Percentiles rank a stretch among this genome's conserved stretches.
Evolutionary conservation across 2,329 filamentous ascomycete genomes (phyloP).

Genomic region (Monilinia vaccinii-corymbosi): DNA sequence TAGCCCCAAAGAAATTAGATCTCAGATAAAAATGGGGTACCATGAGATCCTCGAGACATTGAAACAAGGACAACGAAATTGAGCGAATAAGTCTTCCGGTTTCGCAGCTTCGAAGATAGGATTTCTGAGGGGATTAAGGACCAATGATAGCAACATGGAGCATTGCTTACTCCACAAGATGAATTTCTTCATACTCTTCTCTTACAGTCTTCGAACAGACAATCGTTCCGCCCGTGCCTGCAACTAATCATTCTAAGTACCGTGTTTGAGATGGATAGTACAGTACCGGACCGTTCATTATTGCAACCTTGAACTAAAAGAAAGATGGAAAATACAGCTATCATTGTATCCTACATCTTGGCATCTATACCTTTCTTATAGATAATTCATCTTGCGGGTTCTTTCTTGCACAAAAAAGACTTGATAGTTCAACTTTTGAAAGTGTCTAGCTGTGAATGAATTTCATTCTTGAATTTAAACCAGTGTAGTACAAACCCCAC

Average conservation of each 20-base stretch:
- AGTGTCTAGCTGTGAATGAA: neutral
- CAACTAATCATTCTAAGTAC: neutral
- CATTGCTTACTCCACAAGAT: neutral
- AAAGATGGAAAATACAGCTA: neutral
- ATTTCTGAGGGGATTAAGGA: neutral
- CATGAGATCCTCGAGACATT: slow-evolving; percentile 1
- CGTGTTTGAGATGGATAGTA: slow-evolving; percentile 5
- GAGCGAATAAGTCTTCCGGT: neutral
- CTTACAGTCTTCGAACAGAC: neutral
- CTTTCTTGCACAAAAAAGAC: neutral
- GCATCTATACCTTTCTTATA: neutral
- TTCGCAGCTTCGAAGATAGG: neutral
- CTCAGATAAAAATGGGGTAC: neutral
- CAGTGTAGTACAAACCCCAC: neutral
- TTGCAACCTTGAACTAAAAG: neutral
- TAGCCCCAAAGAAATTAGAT: neutral
- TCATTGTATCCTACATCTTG: neutral
- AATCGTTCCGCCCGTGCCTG: neutral
- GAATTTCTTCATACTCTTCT: neutral
- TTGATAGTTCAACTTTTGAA: neutral
- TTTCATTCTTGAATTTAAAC: neutral
- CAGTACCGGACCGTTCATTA: neutral
- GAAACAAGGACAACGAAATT: neutral
- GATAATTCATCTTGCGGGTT: neutral
- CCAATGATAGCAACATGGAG: neutral